Percentiles rank a stretch among this genome's conserved stretches.
These are phyloP conservation scores for Rauvolfia tetraphylla DNA, from an alignment of 257 asterid genomes.

Conservation along the genomic window DNA sequence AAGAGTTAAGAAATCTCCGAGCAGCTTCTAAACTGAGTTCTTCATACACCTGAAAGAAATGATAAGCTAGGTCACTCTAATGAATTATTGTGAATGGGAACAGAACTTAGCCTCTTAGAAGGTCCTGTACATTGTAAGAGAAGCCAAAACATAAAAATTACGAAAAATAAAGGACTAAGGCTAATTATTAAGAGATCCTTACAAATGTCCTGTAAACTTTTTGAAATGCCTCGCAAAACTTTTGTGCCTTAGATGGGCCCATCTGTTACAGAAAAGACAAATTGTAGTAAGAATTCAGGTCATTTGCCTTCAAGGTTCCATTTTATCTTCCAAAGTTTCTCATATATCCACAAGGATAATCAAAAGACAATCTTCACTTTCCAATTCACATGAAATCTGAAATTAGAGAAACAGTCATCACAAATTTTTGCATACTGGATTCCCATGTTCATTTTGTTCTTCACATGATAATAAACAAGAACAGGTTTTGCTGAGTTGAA, in stretches of 20 bases:
- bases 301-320: neutral
- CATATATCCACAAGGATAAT: neutral
- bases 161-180: slow-evolving; percentile 11
- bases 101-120: neutral
- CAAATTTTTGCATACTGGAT: neutral
- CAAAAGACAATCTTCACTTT: neutral
- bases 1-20: slow-evolving; percentile 36
- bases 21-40: slow-evolving; percentile 64
- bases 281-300: neutral
- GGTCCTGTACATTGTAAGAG: neutral
- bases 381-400: neutral
- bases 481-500: neutral
- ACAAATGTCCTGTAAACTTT: slow-evolving; percentile 67
- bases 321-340: neutral
- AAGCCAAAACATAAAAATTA: neutral
- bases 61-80: neutral
- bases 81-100: neutral
- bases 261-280: slow-evolving; percentile 28
- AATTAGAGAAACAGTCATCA: neutral
- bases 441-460: neutral
- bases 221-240: slow-evolving; percentile 62
- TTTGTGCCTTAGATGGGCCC: slow-evolving; percentile 67
- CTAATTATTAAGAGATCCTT: slow-evolving; percentile 23
- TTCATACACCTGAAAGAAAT: slow-evolving; percentile 56
- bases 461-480: neutral